A percentile compares a stretch with the other conserved stretches of the same genome.
Conservation (phyloP, 768 basidiomycete species). For the Hericium rajendrae region DNA sequence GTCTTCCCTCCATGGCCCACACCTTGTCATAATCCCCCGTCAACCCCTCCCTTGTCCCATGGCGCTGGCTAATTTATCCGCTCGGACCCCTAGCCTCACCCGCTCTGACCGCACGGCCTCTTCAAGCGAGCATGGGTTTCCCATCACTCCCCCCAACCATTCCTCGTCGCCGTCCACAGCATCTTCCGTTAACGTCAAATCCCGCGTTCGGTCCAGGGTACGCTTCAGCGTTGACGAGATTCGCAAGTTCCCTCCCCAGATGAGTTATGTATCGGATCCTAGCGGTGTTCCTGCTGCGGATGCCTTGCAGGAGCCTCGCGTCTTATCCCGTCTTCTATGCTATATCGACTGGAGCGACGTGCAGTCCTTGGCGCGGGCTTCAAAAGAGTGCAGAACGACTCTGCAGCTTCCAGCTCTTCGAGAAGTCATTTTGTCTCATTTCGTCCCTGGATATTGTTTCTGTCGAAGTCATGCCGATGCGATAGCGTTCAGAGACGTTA, state of each 20-base stretch:
- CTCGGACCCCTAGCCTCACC: neutral
- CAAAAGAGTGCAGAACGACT: conserved; percentile 23
- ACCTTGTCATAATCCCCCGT: neutral
- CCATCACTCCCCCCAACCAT: neutral
- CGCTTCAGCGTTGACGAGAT: conserved; percentile 20
- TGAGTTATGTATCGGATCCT: too few relatives aligned
- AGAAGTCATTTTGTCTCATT: conserved; percentile 34
- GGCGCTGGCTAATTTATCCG: too few relatives aligned
- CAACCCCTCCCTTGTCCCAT: too few relatives aligned
- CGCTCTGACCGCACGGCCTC: conserved; percentile 1
- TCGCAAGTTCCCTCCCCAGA: too few relatives aligned
- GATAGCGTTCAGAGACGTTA: conserved; percentile 34
- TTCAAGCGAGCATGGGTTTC: neutral
- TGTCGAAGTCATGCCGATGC: conserved; percentile 33
- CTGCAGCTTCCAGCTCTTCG: conserved; percentile 24
- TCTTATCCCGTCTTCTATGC: conserved; percentile 25
- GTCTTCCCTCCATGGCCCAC: neutral
- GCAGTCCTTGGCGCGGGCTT: conserved; percentile 28
- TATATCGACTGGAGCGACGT: conserved; percentile 31
- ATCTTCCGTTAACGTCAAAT: conserved; percentile 21
- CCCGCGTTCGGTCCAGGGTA: conserved; percentile 25
- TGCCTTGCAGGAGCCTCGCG: conserved; percentile 24
- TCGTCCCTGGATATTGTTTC: conserved; percentile 47
- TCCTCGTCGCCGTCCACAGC: neutral
- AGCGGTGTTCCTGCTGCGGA: neutral